A percentile compares a stretch with the other conserved stretches of the same genome.
These are phyloP conservation scores for Globisporangium takayamanum DNA, from an alignment of 352 stramenopile species.

Conservation along the genomic window DNA sequence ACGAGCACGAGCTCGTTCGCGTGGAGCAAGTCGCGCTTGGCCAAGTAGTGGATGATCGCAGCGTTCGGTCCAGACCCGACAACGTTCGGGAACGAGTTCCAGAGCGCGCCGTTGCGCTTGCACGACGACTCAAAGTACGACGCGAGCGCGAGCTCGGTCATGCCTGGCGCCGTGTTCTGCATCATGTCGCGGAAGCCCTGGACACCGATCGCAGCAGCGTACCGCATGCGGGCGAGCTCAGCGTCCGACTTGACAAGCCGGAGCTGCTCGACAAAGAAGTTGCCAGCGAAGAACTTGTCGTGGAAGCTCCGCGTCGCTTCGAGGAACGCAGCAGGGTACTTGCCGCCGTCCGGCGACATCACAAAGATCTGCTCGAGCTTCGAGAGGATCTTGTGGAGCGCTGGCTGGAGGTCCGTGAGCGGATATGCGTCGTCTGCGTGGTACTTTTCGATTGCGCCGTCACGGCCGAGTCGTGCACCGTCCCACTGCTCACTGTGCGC, in stretches of 20 bases:
- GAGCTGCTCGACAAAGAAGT: slow-evolving; percentile 70
- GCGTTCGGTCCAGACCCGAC: slow-evolving; percentile 69
- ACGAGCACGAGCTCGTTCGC: slow-evolving; percentile 77
- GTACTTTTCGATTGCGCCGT: slow-evolving; percentile 52
- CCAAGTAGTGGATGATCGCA: slow-evolving; percentile 80
- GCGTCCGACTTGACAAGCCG: slow-evolving; percentile 67
- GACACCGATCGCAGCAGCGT: slow-evolving; percentile 55
- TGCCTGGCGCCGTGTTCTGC: slow-evolving; percentile 45
- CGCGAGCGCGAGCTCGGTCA: slow-evolving; percentile 67
- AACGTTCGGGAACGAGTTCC: slow-evolving; percentile 82
- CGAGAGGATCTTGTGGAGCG: slow-evolving; percentile 48
- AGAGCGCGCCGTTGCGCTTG: slow-evolving; percentile 68
- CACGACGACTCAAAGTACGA: slow-evolving; percentile 64
- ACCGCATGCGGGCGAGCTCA: slow-evolving; percentile 71
- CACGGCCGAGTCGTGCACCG: slow-evolving; percentile 54
- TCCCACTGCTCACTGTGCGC: slow-evolving; percentile 81
- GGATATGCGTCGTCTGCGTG: slow-evolving; percentile 62
- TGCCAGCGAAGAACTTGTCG: slow-evolving; percentile 64
- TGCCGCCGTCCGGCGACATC: slow-evolving; percentile 46
- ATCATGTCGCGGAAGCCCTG: slow-evolving; percentile 79
- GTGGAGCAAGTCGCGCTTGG: slow-evolving; percentile 56
- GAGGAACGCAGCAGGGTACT: slow-evolving; percentile 49
- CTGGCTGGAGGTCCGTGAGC: slow-evolving; percentile 45
- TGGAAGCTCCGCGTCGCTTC: slow-evolving; percentile 53
- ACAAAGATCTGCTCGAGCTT: slow-evolving; percentile 65